These are phyloP conservation scores for Acanthamoeba castellanii DNA, from an alignment of 208 protist species.

Conservation along the genomic window DNA sequence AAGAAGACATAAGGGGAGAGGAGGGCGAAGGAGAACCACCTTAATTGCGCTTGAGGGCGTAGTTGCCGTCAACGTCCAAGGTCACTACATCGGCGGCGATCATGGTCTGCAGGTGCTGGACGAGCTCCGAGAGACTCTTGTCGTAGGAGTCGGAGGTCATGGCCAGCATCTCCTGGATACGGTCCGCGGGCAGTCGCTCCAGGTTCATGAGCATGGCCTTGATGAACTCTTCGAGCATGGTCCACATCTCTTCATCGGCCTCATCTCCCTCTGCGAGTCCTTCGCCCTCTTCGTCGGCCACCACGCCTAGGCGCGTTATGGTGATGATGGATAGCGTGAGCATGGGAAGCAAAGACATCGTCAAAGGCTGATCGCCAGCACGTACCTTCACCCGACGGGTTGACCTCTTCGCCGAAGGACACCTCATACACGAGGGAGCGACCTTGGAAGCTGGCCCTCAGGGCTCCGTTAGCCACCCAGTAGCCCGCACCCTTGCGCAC, in stretches of 20 bases:
- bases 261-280: background rate
- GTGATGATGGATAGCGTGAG: background rate
- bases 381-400: background rate
- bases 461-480: conserved; percentile 47
- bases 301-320: background rate
- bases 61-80: conserved; percentile 24
- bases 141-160: conserved; percentile 65
- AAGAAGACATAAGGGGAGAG: background rate
- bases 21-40: background rate
- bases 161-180: conserved; percentile 51
- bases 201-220: conserved; percentile 73
- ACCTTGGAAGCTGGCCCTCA: conserved; percentile 52
- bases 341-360: background rate
- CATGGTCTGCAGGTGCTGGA: conserved; percentile 32
- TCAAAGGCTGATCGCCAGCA: background rate
- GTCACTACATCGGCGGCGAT: conserved; percentile 5
- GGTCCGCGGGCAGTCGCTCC: conserved; percentile 13
- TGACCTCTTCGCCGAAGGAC: background rate
- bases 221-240: conserved; percentile 65
- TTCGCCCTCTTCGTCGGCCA: conserved; percentile 17
- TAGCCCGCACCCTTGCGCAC: conserved; percentile 10
- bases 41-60: conserved; percentile 15
- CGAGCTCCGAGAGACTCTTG: conserved; percentile 17
- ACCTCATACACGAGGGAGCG: conserved; percentile 29
- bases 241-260: conserved; percentile 46